These are phyloP conservation scores for Zhuliangozyma blackwelliae DNA, from an alignment of 1,139 yeast genomes.

Conservation along the genomic window DNA sequence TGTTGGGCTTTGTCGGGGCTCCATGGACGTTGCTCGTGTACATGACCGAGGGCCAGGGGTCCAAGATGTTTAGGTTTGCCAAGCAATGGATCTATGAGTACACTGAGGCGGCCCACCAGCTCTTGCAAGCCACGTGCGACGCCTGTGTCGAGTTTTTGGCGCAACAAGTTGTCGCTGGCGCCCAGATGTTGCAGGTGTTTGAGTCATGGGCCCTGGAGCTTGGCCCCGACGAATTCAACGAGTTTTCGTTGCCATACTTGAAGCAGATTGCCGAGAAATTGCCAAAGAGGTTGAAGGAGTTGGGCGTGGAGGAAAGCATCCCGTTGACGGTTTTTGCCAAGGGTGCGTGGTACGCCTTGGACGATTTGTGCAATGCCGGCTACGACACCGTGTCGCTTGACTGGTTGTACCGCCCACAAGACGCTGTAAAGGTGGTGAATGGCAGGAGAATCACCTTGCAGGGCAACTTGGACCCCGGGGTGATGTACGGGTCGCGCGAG, in stretches of 20 bases:
- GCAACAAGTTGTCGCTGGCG: conserved; percentile 94
- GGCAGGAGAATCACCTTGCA: conserved; percentile 81
- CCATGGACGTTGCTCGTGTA: conserved; percentile 97
- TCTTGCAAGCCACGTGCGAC: conserved; percentile 78
- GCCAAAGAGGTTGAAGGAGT: conserved; percentile 64
- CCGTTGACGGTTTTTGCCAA: conserved; percentile 92
- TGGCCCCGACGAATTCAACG: conserved; percentile 82
- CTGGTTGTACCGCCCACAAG: conserved; percentile 84
- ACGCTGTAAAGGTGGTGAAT: conserved; percentile 73
- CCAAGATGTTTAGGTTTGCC: conserved; percentile 84
- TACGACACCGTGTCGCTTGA: conserved; percentile 87
- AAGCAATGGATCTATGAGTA: conserved; percentile 87
- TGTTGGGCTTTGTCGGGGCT: conserved; percentile 94
- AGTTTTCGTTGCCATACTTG: conserved; percentile 85
- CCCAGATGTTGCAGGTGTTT: conserved; percentile 93
- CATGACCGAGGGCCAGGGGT: conserved; percentile 98
- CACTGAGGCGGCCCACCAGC: conserved; percentile 65
- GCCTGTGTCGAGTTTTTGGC: conserved; percentile 91
- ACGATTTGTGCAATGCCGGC: conserved; percentile 78
- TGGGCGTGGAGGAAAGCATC: conserved; percentile 66
- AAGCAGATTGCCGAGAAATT: conserved; percentile 68
- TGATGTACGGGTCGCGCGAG: conserved; percentile 84
- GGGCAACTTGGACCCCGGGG: conserved; percentile 95
- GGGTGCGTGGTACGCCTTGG: conserved; percentile 97
- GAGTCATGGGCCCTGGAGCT: conserved; percentile 99